Evolutionary conservation across 2,329 filamentous ascomycete genomes (phyloP).

Genomic region (Cercospora sesami): DNA sequence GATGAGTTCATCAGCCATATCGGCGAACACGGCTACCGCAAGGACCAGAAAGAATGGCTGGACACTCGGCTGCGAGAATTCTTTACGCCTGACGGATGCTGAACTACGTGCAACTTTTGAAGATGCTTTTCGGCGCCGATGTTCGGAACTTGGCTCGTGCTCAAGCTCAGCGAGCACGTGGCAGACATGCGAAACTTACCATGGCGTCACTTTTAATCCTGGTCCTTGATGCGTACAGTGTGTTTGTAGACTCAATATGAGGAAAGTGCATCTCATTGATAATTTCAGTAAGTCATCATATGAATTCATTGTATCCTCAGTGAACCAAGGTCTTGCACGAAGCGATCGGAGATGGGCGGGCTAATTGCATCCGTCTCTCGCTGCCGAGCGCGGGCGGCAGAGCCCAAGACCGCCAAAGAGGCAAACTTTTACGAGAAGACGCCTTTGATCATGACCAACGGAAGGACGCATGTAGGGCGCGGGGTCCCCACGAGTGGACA

Average conservation of each 20-base stretch:
- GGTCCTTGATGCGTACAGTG: not conserved
- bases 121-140: not conserved
- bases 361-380: not conserved
- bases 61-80: slow-evolving; percentile 15
- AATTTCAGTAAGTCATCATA: not conserved
- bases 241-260: not conserved
- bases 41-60: slow-evolving; percentile 22
- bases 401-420: slow-evolving; percentile 2
- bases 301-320: not conserved
- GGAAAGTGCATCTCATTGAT: not conserved
- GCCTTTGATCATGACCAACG: slow-evolving; percentile 4
- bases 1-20: slow-evolving; percentile 15
- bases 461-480: not conserved
- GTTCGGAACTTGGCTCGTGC: not conserved
- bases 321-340: not conserved
- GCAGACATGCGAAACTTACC: not conserved
- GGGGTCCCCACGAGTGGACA: not conserved
- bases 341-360: slow-evolving; percentile 1
- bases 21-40: slow-evolving; percentile 16
- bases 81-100: slow-evolving; percentile 19
- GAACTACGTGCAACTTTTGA: not conserved
- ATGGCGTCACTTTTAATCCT: not conserved
- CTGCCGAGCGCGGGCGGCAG: not conserved
- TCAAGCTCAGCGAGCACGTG: not conserved
- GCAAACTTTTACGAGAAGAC: slow-evolving; percentile 10